A percentile compares a stretch with the other conserved stretches of the same genome.
Conservation (phyloP, 805 yeast species). For the Pichia manshurica region DNA sequence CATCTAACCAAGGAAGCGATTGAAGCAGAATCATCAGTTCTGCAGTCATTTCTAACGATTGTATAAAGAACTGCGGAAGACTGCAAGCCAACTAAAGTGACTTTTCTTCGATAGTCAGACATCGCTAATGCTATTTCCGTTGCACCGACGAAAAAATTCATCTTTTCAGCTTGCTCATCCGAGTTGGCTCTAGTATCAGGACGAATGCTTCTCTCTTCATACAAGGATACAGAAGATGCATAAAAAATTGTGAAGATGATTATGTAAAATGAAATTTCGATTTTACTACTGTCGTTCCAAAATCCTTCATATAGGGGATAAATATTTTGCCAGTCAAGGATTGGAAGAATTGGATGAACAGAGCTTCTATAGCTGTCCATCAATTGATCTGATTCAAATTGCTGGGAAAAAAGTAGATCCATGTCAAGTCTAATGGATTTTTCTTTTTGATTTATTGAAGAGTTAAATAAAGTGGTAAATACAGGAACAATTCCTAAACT, state of each 20-base stretch:
- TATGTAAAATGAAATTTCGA: slow-evolving; percentile 41
- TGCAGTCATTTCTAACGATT: slow-evolving; percentile 47
- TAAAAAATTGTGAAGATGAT: slow-evolving; percentile 48
- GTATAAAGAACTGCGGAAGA: slow-evolving; percentile 38
- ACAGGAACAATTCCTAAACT: slow-evolving; percentile 18
- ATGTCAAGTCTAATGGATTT: slow-evolving; percentile 23
- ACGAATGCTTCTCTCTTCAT: slow-evolving; percentile 48
- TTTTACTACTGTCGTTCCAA: slow-evolving; percentile 36
- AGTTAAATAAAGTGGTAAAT: slow-evolving; percentile 24
- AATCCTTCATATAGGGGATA: slow-evolving; percentile 40
- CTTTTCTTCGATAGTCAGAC: slow-evolving; percentile 46
- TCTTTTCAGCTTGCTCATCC: slow-evolving; percentile 39
- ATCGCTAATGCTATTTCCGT: slow-evolving; percentile 43
- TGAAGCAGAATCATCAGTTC: slow-evolving; percentile 49
- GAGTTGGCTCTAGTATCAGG: slow-evolving; percentile 22
- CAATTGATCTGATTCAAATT: slow-evolving; percentile 40
- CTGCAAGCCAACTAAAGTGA: slow-evolving; percentile 34
- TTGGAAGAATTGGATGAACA: slow-evolving; percentile 51
- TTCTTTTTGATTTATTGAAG: slow-evolving; percentile 15
- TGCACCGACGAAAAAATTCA: slow-evolving; percentile 43
- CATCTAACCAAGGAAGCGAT: slow-evolving; percentile 51
- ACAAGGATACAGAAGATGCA: slow-evolving; percentile 54
- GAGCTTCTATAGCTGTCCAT: slow-evolving; percentile 44
- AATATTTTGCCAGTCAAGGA: slow-evolving; percentile 42
- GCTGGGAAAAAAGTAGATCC: slow-evolving; percentile 39